These are phyloP conservation scores for Excoecaria agallocha DNA, from an alignment of 345 rosid species.

Conservation along the genomic window DNA sequence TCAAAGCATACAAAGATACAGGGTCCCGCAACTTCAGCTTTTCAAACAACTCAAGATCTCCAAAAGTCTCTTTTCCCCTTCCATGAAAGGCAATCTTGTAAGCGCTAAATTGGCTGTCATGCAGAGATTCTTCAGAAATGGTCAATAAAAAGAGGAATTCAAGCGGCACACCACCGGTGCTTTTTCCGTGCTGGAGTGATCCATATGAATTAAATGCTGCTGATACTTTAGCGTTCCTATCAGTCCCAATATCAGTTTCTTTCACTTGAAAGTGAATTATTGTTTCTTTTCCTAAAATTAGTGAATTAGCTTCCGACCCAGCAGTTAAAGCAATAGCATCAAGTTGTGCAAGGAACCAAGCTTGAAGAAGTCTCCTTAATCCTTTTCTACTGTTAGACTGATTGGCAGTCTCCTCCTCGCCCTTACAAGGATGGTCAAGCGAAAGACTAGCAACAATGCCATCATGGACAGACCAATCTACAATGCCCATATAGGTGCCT, in stretches of 20 bases:
- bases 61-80: constrained; percentile 32
- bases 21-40: constrained; percentile 68
- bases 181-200: constrained; percentile 33
- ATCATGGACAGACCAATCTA: constrained; percentile 60
- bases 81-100: constrained; percentile 56
- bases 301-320: constrained; percentile 43
- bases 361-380: constrained; percentile 46
- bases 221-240: constrained; percentile 24
- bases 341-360: constrained; percentile 73
- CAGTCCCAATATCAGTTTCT: constrained; percentile 36
- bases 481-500: constrained; percentile 37
- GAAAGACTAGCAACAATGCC: constrained; percentile 53
- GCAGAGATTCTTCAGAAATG: constrained; percentile 47
- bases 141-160: constrained; percentile 56
- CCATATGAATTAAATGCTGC: constrained; percentile 23
- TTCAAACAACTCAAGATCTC: constrained; percentile 37
- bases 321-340: constrained; percentile 50
- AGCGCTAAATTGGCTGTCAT: constrained; percentile 30
- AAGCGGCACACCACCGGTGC: constrained; percentile 28
- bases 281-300: constrained; percentile 60
- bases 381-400: constrained; percentile 45
- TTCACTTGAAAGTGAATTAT: constrained; percentile 70
- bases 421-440: constrained; percentile 35
- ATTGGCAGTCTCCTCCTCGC: constrained; percentile 34
- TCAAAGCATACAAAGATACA: constrained; percentile 42